Base-by-base conservation (phyloP, 129 eudicot genomes). In the Tagetes erecta region DNA sequence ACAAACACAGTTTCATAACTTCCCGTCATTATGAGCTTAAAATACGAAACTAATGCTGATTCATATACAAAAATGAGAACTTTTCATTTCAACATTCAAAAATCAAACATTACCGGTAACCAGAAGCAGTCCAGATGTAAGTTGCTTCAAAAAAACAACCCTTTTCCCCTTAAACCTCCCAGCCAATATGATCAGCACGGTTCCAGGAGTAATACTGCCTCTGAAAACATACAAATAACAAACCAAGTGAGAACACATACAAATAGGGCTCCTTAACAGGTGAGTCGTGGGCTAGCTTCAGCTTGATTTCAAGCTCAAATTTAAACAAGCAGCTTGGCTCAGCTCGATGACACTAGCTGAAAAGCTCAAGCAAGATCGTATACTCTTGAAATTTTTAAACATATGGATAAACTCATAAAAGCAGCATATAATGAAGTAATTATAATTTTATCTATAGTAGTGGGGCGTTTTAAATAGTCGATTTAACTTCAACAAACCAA, bases 71-170 rank as follows among this genome's bases (percentile, higher is more conserved):
- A 10, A 34, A 12, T 4, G 39, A 47, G 34, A 8, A 41, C 13
- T 62, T 35, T 35, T 62, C 67, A 36, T 11, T 36, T 62, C 20
- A 38, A 39, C 8, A 41, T 2, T 2, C 7, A 9, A 35, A 33
- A 42, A 71, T 2, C 31, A 31, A 5, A 80, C 44, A 62, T 80
- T 39, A 91, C 97, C 97, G 45, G 91, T 83, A 40, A 86, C 84
- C 46, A 86, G 73, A 30, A 86, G 88, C 74, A 86, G 64, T 33
- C 91, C 88, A 68, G 91, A 86, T 7, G 84, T 40, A 39, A 86
- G 91, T 73, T 86, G 91, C 73, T 86, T 86, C 84, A 86, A 71
- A 72, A 83, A 86, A 1, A 86, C 91, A 81, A 86, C 91, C 50
- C 91, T 70, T 57, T 86, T 86, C 40, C 91, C 91, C 84, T 73